phyloP scores from a whole-genome alignment of 1,284 basidiomycete species.

The Leccinum ponderosum region DNA sequence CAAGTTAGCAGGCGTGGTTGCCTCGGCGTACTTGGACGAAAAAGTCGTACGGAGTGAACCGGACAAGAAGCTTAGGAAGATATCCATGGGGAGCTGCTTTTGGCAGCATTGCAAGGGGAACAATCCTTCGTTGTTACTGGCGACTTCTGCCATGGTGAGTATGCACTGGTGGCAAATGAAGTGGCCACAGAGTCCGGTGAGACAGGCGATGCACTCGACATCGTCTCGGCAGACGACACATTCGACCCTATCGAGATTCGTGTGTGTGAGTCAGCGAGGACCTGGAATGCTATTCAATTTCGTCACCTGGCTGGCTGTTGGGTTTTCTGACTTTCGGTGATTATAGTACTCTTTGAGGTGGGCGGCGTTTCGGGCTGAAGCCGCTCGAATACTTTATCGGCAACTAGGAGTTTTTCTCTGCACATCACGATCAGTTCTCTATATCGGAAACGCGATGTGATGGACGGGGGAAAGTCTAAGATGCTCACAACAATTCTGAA shows the following conservation, averaged over 20 bases:
- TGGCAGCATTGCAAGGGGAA: constrained; percentile 47
- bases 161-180: constrained; percentile 41
- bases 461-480: neutral
- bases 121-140: constrained; percentile 39
- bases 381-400: neutral
- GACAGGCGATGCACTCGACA: constrained; percentile 4
- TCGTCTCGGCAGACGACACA: constrained; percentile 26
- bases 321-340: neutral
- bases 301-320: constrained; percentile 2
- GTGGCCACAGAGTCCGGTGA: constrained; percentile 39
- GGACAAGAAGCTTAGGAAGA: constrained; percentile 32
- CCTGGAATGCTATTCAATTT: neutral
- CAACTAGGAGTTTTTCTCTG: constrained; percentile 18
- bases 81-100: constrained; percentile 29
- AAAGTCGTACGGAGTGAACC: constrained; percentile 27
- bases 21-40: constrained; percentile 33
- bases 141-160: constrained; percentile 37
- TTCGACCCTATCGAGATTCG: constrained; percentile 16
- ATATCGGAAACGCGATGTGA: neutral
- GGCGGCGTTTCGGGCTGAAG: neutral
- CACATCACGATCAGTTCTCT: neutral
- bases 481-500: constrained; percentile 18
- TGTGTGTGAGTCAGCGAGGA: neutral
- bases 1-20: constrained; percentile 27
- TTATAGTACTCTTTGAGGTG: neutral